A percentile compares a stretch with the other conserved stretches of the same genome.
phyloP scores from a whole-genome alignment of 768 basidiomycete species.

The Suillus clintonianus region DNA sequence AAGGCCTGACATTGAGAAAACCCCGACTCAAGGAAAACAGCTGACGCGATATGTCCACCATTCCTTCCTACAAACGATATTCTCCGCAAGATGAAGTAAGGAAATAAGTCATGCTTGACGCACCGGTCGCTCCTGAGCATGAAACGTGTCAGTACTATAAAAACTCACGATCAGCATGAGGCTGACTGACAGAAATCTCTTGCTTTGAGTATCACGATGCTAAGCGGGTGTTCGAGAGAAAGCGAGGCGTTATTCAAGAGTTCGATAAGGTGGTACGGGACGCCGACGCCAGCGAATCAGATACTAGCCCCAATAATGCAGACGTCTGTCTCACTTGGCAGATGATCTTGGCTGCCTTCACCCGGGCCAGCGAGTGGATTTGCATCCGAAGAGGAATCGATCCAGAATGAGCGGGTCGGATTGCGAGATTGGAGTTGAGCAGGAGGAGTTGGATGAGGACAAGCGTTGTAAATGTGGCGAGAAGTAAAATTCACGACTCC shows the following conservation, averaged over 20 bases:
- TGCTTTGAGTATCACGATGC: constrained; percentile 77
- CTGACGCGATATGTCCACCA: constrained; percentile 72
- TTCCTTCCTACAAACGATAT: constrained; percentile 60
- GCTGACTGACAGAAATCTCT: constrained; percentile 75
- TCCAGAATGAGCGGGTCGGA: constrained; percentile 77
- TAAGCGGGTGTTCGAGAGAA: constrained; percentile 33
- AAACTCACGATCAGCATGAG: neutral
- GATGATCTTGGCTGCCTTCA: constrained; percentile 61
- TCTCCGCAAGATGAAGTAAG: neutral
- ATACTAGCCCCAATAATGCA: constrained; percentile 79
- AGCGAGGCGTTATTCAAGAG: constrained; percentile 12
- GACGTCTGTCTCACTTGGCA: constrained; percentile 66
- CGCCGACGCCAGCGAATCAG: constrained; percentile 64
- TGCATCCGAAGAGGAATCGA: constrained; percentile 50
- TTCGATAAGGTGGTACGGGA: constrained; percentile 70
- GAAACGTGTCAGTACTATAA: constrained; percentile 1
- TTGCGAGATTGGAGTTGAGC: constrained; percentile 55
- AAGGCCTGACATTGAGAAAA: constrained; percentile 41
- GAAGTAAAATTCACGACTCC: neutral
- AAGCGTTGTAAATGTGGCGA: neutral
- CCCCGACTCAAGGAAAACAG: constrained; percentile 42
- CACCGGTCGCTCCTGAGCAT: constrained; percentile 82
- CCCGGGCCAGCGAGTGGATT: constrained; percentile 71
- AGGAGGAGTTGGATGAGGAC: constrained; percentile 6
- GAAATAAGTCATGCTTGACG: neutral